Evolutionary conservation across 768 basidiomycete species (phyloP).

Genomic region (Tricholoma saponaceum): DNA sequence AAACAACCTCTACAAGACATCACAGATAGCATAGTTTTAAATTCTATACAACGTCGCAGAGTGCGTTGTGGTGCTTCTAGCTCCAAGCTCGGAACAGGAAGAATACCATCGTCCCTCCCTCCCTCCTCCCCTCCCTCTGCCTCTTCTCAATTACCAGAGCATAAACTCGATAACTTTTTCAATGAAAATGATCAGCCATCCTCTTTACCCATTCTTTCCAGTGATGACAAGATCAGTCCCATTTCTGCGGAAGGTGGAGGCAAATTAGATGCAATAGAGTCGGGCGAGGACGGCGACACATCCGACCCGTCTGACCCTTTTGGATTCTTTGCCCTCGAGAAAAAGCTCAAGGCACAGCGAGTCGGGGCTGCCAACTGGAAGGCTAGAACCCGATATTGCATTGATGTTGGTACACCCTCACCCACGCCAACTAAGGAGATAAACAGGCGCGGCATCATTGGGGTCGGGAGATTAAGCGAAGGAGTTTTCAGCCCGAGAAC

Average conservation of each 20-base stretch:
- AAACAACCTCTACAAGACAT: background rate
- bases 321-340: constrained; percentile 53
- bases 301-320: constrained; percentile 59
- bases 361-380: constrained; percentile 11
- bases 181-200: background rate
- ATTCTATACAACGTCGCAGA: background rate
- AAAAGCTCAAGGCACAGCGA: constrained; percentile 42
- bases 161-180: background rate
- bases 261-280: background rate
- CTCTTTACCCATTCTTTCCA: background rate
- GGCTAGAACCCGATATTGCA: constrained; percentile 20
- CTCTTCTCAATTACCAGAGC: constrained; percentile 8
- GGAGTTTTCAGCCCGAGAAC: constrained; percentile 30
- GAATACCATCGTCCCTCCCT: constrained; percentile 2
- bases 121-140: constrained; percentile 7
- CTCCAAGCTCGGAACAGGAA: background rate
- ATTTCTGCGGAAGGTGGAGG: constrained; percentile 3
- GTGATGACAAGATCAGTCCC: background rate
- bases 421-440: constrained; percentile 31
- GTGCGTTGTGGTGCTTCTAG: too few relatives aligned
- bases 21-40: background rate
- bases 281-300: constrained; percentile 7
- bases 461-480: constrained; percentile 16
- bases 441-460: too few relatives aligned
- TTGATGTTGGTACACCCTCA: background rate